Conservation (phyloP, 1,139 yeast genomes). For the Keqinozyma sinolaborantium region DNA sequence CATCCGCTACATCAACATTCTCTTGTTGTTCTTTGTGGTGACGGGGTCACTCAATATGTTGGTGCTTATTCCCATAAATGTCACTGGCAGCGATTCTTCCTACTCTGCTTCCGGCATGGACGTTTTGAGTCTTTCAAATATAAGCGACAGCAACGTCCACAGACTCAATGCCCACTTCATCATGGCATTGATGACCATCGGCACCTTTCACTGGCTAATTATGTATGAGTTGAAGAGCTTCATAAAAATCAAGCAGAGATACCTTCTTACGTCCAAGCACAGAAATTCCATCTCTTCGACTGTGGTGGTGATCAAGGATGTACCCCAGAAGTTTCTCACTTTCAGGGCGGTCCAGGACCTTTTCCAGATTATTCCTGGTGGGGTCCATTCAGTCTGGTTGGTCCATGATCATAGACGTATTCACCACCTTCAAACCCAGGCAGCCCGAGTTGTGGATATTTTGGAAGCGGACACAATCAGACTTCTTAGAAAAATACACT, state of each 20-base stretch:
- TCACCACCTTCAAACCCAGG: slow-evolving; percentile 23
- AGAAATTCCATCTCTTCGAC: slow-evolving; percentile 24
- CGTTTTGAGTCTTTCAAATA: slow-evolving; percentile 57
- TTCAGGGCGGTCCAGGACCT: slow-evolving; percentile 20
- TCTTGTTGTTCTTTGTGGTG: slow-evolving; percentile 45
- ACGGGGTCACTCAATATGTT: slow-evolving; percentile 51
- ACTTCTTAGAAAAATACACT: slow-evolving; percentile 11
- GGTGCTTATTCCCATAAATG: slow-evolving; percentile 56
- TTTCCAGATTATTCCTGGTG: slow-evolving; percentile 38
- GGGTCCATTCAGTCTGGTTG: slow-evolving; percentile 48
- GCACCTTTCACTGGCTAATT: slow-evolving; percentile 51
- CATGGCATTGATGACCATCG: slow-evolving; percentile 47
- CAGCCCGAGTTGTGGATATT: slow-evolving; percentile 26
- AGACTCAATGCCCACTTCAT: slow-evolving; percentile 53
- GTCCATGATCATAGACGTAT: slow-evolving; percentile 42
- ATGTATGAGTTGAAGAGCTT: slow-evolving; percentile 47
- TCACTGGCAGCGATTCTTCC: slow-evolving; percentile 32
- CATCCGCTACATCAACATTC: slow-evolving; percentile 47
- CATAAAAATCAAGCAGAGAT: slow-evolving; percentile 41
- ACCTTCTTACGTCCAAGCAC: slow-evolving; percentile 24
- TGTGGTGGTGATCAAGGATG: slow-evolving; percentile 47
- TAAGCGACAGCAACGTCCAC: slow-evolving; percentile 43
- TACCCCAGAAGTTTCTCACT: slow-evolving; percentile 37
- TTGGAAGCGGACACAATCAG: slow-evolving; percentile 36
- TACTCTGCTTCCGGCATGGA: slow-evolving; percentile 50